Evolutionary conservation across 2,329 filamentous ascomycete species (phyloP), one percentile per base, ranked within the genome.

Genomic region (Coccinonectria pachysandricola): DNA sequence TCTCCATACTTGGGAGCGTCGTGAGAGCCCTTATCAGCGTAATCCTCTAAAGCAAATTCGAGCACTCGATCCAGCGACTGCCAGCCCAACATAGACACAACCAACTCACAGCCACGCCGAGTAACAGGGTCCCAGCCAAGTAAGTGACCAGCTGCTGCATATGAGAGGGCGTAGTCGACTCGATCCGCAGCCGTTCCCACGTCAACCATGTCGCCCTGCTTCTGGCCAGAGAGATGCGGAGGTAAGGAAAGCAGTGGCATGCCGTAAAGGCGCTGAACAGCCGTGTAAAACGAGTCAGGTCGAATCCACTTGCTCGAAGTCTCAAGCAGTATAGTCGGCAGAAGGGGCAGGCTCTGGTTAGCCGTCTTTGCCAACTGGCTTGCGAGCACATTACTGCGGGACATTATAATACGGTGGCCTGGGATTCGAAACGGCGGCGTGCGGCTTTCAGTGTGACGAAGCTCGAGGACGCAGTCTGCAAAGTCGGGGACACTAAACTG

Each of bases 121-220:
- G 68, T 57, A 14, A 81, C 62, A 13, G 64, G 61, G 3, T 56
- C 59, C 45, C 77, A 65, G 20, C 60, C 57, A 10, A 83, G 56
- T 19, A 72, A 55, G 25, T 68, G 59, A 1, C 75, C 78, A 5
- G 74, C 68, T 14, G 75, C 73, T 23, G 75, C 67, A 42, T 80
- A 79, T 13, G 72, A 71, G 12, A 83, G 52, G n/a, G 66, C 67
- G 35, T 71, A 69, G 16, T 64, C 56, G 31, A 73, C 62, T 12
- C 59, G 61, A 6, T 66, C 62, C 12, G 45, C 40, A 22, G 52
- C 37, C 25, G 57, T 50, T 12, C 61, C 53, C 28, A 59, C 52
- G 42, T 60, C 43, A 0, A 49, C 46, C 15, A 57, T 40, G 3
- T 53, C 47, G 5, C 39, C 42, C 8, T 47, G 43, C 12, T 54